These are phyloP conservation scores for Tricholoma matsutake DNA, from an alignment of 768 basidiomycete species.

Conservation along the genomic window DNA sequence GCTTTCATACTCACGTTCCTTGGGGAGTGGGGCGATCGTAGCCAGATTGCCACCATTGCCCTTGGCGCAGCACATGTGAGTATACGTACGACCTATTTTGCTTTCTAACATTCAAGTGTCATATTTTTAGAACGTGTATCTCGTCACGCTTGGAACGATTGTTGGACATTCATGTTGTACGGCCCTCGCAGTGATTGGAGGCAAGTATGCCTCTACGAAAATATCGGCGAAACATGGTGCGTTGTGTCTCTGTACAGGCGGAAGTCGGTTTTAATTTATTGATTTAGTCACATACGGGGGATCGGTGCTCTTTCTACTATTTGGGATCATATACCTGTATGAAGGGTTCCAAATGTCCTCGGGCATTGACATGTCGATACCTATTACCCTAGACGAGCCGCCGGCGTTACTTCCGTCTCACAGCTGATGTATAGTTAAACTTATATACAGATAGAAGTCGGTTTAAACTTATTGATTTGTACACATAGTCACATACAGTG, in stretches of 20 bases:
- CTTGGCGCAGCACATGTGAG: constrained; percentile 90
- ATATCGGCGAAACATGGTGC: constrained; percentile 93
- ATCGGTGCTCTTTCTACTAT: constrained; percentile 78
- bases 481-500: constrained; percentile 85
- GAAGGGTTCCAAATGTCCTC: constrained; percentile 47
- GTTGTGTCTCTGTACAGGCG: no score
- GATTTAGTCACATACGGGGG: constrained; percentile 86
- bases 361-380: constrained; percentile 35
- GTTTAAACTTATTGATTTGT: no score
- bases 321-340: constrained; percentile 75
- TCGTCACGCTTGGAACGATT: constrained; percentile 88
- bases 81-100: not conserved
- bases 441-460: no score
- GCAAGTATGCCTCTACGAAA: constrained; percentile 88
- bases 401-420: no score
- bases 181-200: constrained; percentile 87
- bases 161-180: constrained; percentile 88
- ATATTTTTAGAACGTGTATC: constrained; percentile 73
- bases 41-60: constrained; percentile 96
- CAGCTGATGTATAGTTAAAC: no score
- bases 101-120: not conserved
- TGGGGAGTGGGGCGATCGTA: constrained; percentile 99
- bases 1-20: constrained; percentile 93
- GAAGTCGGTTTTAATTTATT: no score
- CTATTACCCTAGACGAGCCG: constrained; percentile 18